Conservation (phyloP, 208 protist species). For the Leishmania tarentolae region DNA sequence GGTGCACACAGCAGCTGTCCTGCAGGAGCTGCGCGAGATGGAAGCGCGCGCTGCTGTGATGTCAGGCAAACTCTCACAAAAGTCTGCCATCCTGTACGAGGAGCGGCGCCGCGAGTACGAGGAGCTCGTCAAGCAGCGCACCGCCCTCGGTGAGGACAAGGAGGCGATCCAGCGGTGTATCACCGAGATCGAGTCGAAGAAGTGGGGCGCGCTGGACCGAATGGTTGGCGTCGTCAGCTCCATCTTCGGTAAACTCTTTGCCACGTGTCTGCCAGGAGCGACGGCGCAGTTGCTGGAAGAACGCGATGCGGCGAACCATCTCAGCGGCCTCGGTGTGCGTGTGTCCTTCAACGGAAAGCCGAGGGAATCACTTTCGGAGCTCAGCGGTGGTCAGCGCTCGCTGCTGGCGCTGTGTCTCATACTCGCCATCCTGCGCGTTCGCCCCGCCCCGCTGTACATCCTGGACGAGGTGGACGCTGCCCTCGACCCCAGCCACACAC, state of each 20-base stretch:
- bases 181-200: slow-evolving; percentile 97
- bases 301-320: slow-evolving; percentile 61
- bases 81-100: slow-evolving; percentile 95
- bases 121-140: slow-evolving; percentile 96
- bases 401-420: slow-evolving; percentile 99
- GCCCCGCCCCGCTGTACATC: slow-evolving; percentile 99
- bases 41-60: slow-evolving; percentile 75
- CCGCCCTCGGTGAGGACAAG: slow-evolving; percentile 95
- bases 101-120: slow-evolving; percentile 96
- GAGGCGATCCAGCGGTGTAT: slow-evolving; percentile 96
- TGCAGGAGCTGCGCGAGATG: slow-evolving; percentile 75
- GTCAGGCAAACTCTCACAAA: slow-evolving; percentile 89
- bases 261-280: slow-evolving; percentile 96
- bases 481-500: slow-evolving; percentile 99
- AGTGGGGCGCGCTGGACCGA: slow-evolving; percentile 95
- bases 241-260: slow-evolving; percentile 98
- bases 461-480: slow-evolving; percentile 99
- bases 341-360: slow-evolving; percentile 98
- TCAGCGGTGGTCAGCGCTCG: slow-evolving; percentile 99
- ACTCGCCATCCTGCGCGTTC: slow-evolving; percentile 98
- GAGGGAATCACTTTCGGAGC: slow-evolving; percentile 98
- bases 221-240: slow-evolving; percentile 96
- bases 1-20: slow-evolving; percentile 55
- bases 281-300: slow-evolving; percentile 92
- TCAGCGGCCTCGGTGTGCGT: slow-evolving; percentile 94